Evolutionary conservation across 192 early-diverging fungal species (phyloP), one percentile per base, ranked within the genome.

Genomic region (Backusella westeae): DNA sequence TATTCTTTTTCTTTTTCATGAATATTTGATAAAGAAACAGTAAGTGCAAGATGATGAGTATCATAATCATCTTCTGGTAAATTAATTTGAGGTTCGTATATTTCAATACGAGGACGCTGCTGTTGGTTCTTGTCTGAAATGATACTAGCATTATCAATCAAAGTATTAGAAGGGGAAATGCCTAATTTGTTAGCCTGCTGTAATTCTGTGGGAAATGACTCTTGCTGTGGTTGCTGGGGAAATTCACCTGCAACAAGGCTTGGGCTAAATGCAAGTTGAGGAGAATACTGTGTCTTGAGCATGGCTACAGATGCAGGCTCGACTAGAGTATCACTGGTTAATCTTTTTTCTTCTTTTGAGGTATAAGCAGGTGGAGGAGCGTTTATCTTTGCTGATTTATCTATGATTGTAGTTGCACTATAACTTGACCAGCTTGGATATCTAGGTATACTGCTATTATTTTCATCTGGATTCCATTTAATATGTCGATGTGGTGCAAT

Each of bases 191-290:
- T 44, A 15, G 26, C 26, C 41, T 23, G 26, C 19, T 49, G 39
- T 15, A 46, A 21, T 29, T 71, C 70, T 46, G 67, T 35, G 36
- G 29, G 35, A 6, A 34, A 68, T 19, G 26, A 41, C 17, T 71
- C 42, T 69, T 36, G 36, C 23, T 44, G 42, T 34, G 32, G 39
- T 19, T 71, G 70, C 29, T 34, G 70, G 9, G 42, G 70, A 42
- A 75, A 75, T 42, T 65, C 41, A 32, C 63, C 65, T 46, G 59
- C 65, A 63, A 67, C 63, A 42, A 65, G 39, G 14, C 74, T 75
- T 17, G 74, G 74, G 26, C 74, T 75, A 46, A 75, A 75, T 44
- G 74, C 65, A 44, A 75, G 63, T 67, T 75, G 74, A 19, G 74
- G 74, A 34, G 74, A 35, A 65, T 75, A 75, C 29, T 75, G 74